Percentiles rank a stretch among this genome's conserved stretches.
Evolutionary conservation across 148 eudicot species (phyloP).

Genomic region (Fagopyrum homotropicum): DNA sequence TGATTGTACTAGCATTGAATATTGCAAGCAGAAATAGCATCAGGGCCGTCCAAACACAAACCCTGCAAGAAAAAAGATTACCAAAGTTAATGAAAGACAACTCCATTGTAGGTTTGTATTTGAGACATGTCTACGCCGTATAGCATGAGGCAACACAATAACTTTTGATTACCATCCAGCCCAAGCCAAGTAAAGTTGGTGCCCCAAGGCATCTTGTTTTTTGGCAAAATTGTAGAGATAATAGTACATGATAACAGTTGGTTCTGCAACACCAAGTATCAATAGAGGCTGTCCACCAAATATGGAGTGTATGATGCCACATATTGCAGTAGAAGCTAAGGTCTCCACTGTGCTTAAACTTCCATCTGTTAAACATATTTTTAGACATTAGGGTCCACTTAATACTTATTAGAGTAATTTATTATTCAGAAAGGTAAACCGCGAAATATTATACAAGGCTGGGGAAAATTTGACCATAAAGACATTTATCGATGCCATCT

Average conservation of each 20-base stretch:
- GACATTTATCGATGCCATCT: neutral
- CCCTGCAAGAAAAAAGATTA: slow-evolving; percentile 31
- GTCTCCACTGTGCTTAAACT: slow-evolving; percentile 67
- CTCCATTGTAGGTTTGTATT: neutral
- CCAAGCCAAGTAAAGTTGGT: slow-evolving; percentile 58
- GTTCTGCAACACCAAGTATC: slow-evolving; percentile 76
- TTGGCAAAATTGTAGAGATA: slow-evolving; percentile 62
- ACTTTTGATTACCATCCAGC: slow-evolving; percentile 44
- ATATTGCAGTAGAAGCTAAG: slow-evolving; percentile 65
- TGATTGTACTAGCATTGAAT: slow-evolving; percentile 50
- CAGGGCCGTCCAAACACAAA: slow-evolving; percentile 67
- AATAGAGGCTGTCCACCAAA: slow-evolving; percentile 68
- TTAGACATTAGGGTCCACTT: neutral
- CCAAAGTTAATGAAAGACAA: neutral
- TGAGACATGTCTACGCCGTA: neutral
- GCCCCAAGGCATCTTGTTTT: slow-evolving; percentile 34
- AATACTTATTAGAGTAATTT: neutral
- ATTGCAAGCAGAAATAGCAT: slow-evolving; percentile 48
- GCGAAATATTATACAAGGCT: neutral
- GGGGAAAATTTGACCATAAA: neutral
- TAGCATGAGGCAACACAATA: neutral
- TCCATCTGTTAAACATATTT: slow-evolving; percentile 29
- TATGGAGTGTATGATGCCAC: slow-evolving; percentile 64
- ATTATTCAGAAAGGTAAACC: neutral
- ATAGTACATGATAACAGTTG: slow-evolving; percentile 67